Evolutionary conservation across 306 rosid genomes (phyloP).

Genomic region (Acmispon strigosus): DNA sequence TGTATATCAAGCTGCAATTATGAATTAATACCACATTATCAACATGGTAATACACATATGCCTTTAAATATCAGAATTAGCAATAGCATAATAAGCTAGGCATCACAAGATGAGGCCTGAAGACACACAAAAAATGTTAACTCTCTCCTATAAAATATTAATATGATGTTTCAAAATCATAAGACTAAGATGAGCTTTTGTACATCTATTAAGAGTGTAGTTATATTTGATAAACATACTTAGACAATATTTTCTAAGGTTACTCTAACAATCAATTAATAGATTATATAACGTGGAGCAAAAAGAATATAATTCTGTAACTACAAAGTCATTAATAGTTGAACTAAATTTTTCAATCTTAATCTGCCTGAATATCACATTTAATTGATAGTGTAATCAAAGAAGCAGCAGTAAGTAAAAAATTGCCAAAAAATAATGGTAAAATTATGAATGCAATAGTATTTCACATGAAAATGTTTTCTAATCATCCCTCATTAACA

Average conservation of each 20-base stretch:
- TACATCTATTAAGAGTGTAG: neutral
- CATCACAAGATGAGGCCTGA: neutral
- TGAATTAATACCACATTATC: conserved; percentile 19
- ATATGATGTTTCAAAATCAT: conserved; percentile 1
- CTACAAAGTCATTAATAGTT: neutral
- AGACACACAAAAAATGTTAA: neutral
- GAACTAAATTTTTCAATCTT: neutral
- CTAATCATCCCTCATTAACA: neutral
- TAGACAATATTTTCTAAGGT: neutral
- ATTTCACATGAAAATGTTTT: neutral
- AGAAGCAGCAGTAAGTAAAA: neutral
- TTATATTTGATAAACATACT: neutral
- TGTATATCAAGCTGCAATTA: conserved; percentile 80
- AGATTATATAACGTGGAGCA: neutral
- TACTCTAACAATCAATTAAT: neutral
- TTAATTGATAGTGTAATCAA: neutral
- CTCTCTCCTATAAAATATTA: neutral
- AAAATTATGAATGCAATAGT: neutral
- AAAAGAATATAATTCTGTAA: neutral
- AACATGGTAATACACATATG: neutral
- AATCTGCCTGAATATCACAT: neutral
- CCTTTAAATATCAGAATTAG: conserved; percentile 7
- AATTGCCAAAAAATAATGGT: neutral
- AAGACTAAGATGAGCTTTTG: neutral
- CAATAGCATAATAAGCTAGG: neutral